Base-by-base conservation (phyloP, 495 filamentous ascomycete species). In the Trichoderma erinaceum region DNA sequence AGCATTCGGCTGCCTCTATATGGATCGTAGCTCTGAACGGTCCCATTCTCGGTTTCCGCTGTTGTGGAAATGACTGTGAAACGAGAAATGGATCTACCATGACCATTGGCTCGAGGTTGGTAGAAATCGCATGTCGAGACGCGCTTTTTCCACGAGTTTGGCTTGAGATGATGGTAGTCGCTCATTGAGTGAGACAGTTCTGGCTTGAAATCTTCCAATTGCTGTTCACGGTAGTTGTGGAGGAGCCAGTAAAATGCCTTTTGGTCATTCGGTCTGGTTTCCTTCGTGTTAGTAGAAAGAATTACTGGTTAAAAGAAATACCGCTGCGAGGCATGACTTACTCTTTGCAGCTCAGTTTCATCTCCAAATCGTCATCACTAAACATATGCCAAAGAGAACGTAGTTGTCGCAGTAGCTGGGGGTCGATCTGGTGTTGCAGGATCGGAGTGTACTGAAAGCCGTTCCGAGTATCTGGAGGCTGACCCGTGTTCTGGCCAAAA, bases 241-340 rank as follows among this genome's bases (percentile, higher is more conserved):
- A 99, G 85, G 0, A 94, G 84, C 73, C 85, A 88, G 80, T 98
- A 99, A 71, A 98, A 96, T 73, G 93, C 81, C 70, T 96, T 93
- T 73, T 97, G 92, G 43, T 96, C 90, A 68, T 94, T 97, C 2
- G 83, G 81, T 70, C 92, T 96, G 67, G 63, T 13, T 46, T 27
- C 25, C 29, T 15, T 66, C 27, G 35, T 6, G 35, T 38, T 38
- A 38, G 68, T 27, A 38, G 68, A 79, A 72, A 81, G 75, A 21
- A 69, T 63, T n/a, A 32, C 12, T 18, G 52, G 35, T 23, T 16
- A 64, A 43, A 18, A 66, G 29, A 25, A 8, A 25, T 35, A 23
- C 38, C 52, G n/a, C 64, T 25, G 64, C 4, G 2, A 61, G 56
- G 38, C 32, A 27, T 18, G 27, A 72, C 80, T 63, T 85, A 94